phyloP scores from a whole-genome alignment of 345 rosid genomes.

The Arabidopsis suecica region DNA sequence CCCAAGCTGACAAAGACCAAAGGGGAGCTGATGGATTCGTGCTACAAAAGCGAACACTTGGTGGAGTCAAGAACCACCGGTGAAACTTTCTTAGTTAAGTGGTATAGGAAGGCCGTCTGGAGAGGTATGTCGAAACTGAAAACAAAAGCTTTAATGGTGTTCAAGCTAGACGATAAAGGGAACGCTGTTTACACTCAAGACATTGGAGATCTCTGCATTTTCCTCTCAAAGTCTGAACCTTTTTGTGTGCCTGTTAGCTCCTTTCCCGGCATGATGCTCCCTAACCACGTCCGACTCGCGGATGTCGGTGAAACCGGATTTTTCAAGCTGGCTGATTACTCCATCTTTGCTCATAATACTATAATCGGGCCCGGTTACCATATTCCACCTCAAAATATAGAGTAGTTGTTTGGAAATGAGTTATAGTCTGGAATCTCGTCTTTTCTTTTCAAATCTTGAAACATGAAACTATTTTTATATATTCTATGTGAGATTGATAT shows the following conservation, averaged over 20 bases:
- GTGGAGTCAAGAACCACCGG: background rate
- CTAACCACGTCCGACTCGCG: background rate
- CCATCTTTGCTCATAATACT: background rate
- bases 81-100: background rate
- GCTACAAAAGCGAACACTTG: background rate
- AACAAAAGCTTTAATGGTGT: conserved; percentile 37
- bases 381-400: conserved; percentile 8
- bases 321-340: background rate
- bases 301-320: background rate
- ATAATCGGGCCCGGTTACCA: background rate
- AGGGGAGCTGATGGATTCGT: background rate
- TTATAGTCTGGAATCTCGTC: too few relatives aligned
- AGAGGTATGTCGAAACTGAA: background rate
- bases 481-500: too few relatives aligned
- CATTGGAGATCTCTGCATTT: conserved; percentile 8
- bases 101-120: background rate
- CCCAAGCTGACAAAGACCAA: background rate
- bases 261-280: background rate
- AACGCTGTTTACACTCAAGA: background rate
- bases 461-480: too few relatives aligned
- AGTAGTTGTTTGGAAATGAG: background rate
- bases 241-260: background rate
- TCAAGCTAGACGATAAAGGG: conserved; percentile 58
- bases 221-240: background rate
- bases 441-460: too few relatives aligned